phyloP scores from a whole-genome alignment of 1,139 yeast species.

The Zygosaccharomyces pseudobailii region DNA sequence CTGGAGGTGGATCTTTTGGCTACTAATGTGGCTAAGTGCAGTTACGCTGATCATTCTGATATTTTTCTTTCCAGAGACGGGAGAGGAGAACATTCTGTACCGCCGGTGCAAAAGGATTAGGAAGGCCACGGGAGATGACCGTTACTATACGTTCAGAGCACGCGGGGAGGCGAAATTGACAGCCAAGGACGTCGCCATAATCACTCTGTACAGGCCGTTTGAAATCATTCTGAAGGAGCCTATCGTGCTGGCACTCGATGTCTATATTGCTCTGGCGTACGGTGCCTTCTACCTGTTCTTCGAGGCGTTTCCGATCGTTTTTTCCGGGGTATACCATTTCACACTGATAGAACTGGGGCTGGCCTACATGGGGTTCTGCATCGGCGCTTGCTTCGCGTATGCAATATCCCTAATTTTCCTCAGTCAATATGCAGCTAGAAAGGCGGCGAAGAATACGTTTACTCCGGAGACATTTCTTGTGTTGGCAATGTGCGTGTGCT shows the following conservation, averaged over 20 bases:
- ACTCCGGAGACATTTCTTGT: slow-evolving; percentile 43
- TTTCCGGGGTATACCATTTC: slow-evolving; percentile 41
- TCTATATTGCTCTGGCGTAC: slow-evolving; percentile 51
- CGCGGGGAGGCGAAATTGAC: slow-evolving; percentile 34
- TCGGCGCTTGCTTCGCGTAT: slow-evolving; percentile 40
- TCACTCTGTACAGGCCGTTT: slow-evolving; percentile 48
- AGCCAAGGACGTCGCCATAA: slow-evolving; percentile 33
- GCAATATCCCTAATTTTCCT: slow-evolving; percentile 11
- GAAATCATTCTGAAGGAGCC: slow-evolving; percentile 43
- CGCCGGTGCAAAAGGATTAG: slow-evolving; percentile 46
- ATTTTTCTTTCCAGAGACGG: slow-evolving; percentile 48
- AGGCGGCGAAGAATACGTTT: slow-evolving; percentile 30
- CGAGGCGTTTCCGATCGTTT: slow-evolving; percentile 58
- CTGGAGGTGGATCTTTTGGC: slow-evolving; percentile 47
- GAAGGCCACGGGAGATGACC: slow-evolving; percentile 41
- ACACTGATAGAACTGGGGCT: slow-evolving; percentile 48
- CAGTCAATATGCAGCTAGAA: slow-evolving; percentile 15
- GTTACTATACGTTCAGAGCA: slow-evolving; percentile 35
- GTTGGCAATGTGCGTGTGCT: slow-evolving; percentile 42
- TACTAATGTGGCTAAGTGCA: slow-evolving; percentile 38
- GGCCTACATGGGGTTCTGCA: slow-evolving; percentile 42
- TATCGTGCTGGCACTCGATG: slow-evolving; percentile 43
- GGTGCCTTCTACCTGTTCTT: slow-evolving; percentile 53
- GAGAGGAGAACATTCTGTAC: slow-evolving; percentile 41
- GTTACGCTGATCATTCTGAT: slow-evolving; percentile 36